These are phyloP conservation scores for Linnemannia exigua DNA, from an alignment of 192 early-diverging fungal genomes.

Conservation along the genomic window DNA sequence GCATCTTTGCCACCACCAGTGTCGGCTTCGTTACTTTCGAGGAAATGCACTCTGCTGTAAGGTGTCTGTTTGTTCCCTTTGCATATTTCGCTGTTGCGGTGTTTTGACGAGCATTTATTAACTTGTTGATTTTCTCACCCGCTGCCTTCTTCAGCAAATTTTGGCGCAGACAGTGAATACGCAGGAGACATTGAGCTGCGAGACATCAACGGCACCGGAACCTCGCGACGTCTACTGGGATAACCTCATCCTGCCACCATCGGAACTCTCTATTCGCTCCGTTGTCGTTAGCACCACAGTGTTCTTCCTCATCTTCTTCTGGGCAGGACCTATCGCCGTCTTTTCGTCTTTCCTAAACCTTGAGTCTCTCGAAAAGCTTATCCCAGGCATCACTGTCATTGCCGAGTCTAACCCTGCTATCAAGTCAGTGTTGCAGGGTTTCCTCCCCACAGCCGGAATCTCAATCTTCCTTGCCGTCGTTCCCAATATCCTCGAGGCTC, in stretches of 20 bases:
- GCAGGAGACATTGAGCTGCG: slow-evolving; percentile 74
- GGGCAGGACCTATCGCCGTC: slow-evolving; percentile 78
- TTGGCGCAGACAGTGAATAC: slow-evolving; percentile 76
- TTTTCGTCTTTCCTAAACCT: slow-evolving; percentile 77
- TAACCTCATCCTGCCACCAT: slow-evolving; percentile 74
- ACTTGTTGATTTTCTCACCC: neutral
- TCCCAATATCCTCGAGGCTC: slow-evolving; percentile 74
- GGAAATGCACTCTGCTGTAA: slow-evolving; percentile 76
- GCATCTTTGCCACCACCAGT: slow-evolving; percentile 60
- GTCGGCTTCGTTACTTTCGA: slow-evolving; percentile 88
- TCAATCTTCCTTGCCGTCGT: slow-evolving; percentile 76
- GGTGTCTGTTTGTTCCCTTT: neutral
- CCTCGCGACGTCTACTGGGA: slow-evolving; percentile 85
- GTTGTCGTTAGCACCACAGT: slow-evolving; percentile 68
- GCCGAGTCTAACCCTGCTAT: slow-evolving; percentile 65
- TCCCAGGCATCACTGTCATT: slow-evolving; percentile 70
- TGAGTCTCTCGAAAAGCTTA: slow-evolving; percentile 68
- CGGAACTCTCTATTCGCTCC: slow-evolving; percentile 67
- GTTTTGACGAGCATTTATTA: neutral
- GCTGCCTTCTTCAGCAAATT: slow-evolving; percentile 58
- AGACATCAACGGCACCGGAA: slow-evolving; percentile 76
- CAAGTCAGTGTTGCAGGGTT: slow-evolving; percentile 73
- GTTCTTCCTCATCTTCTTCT: slow-evolving; percentile 80
- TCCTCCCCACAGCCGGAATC: slow-evolving; percentile 82
- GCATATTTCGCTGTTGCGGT: neutral